Conservation (phyloP, 805 yeast species). For the Danielia reshetovae region DNA sequence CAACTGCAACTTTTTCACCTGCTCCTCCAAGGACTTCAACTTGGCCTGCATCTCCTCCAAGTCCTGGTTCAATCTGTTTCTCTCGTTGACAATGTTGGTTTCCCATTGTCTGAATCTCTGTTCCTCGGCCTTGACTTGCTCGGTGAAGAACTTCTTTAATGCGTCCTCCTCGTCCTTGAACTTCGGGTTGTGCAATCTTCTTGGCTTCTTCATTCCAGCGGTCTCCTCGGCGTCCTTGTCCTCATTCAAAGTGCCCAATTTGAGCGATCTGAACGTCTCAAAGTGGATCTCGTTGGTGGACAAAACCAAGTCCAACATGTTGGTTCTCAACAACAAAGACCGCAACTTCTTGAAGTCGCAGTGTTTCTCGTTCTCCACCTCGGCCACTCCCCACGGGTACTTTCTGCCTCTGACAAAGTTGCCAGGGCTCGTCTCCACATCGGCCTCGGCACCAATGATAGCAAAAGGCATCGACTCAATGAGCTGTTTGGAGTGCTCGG, state of each 20-base stretch:
- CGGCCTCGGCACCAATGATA: slow-evolving; percentile 71
- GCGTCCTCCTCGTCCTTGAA: slow-evolving; percentile 96
- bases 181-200: slow-evolving; percentile 75
- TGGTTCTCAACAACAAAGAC: slow-evolving; percentile 72
- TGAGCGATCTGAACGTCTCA: slow-evolving; percentile 70
- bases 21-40: slow-evolving; percentile 70
- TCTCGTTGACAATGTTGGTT: slow-evolving; percentile 90
- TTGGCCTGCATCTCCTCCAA: slow-evolving; percentile 82
- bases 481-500: slow-evolving; percentile 76
- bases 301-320: slow-evolving; percentile 75
- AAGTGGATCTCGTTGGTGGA: slow-evolving; percentile 80
- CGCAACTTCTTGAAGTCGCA: slow-evolving; percentile 83
- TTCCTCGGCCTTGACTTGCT: slow-evolving; percentile 93
- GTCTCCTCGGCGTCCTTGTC: slow-evolving; percentile 24
- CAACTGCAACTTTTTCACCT: slow-evolving; percentile 56
- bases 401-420: slow-evolving; percentile 69
- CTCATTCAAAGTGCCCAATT: slow-evolving; percentile 46
- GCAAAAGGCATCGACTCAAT: slow-evolving; percentile 88
- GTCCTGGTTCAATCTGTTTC: slow-evolving; percentile 90
- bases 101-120: slow-evolving; percentile 98
- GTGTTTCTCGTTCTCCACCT: slow-evolving; percentile 80
- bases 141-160: slow-evolving; percentile 90
- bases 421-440: slow-evolving; percentile 61
- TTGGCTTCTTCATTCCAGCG: slow-evolving; percentile 42
- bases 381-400: slow-evolving; percentile 89